These are phyloP conservation scores for Rhizopus stolonifer DNA, from an alignment of 371 early-diverging fungal species.

Conservation along the genomic window DNA sequence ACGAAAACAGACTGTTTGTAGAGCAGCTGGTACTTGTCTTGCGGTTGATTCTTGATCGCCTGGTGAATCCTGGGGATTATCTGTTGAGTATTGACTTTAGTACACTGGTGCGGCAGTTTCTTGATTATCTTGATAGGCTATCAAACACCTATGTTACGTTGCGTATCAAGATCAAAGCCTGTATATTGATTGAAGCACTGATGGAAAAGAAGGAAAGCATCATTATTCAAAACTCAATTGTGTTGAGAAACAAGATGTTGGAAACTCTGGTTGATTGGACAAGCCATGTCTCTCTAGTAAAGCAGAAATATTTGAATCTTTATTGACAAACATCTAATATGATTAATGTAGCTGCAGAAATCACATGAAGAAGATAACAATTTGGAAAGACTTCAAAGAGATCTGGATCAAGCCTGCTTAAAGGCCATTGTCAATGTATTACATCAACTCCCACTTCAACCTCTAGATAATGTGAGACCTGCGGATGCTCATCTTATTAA, in stretches of 20 bases:
- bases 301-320: background rate
- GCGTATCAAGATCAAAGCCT: constrained; percentile 84
- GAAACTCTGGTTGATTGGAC: constrained; percentile 86
- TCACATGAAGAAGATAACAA: constrained; percentile 26
- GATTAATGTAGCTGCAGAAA: constrained; percentile 25
- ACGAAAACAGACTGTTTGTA: constrained; percentile 80
- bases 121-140: constrained; percentile 74
- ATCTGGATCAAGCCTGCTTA: constrained; percentile 80
- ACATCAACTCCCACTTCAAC: constrained; percentile 81
- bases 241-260: constrained; percentile 76
- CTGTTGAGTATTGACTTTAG: constrained; percentile 79
- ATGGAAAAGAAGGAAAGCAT: constrained; percentile 80
- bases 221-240: constrained; percentile 78
- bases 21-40: constrained; percentile 84
- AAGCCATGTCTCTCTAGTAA: constrained; percentile 66
- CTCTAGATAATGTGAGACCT: constrained; percentile 60
- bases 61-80: constrained; percentile 65
- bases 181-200: constrained; percentile 78
- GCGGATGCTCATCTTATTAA: constrained; percentile 64
- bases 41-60: constrained; percentile 78
- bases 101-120: constrained; percentile 69
- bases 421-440: constrained; percentile 80
- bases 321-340: too few species aligned
- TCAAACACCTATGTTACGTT: constrained; percentile 59
- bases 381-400: constrained; percentile 64